phyloP scores from a whole-genome alignment of 345 rosid species.

The Turnera subulata region DNA sequence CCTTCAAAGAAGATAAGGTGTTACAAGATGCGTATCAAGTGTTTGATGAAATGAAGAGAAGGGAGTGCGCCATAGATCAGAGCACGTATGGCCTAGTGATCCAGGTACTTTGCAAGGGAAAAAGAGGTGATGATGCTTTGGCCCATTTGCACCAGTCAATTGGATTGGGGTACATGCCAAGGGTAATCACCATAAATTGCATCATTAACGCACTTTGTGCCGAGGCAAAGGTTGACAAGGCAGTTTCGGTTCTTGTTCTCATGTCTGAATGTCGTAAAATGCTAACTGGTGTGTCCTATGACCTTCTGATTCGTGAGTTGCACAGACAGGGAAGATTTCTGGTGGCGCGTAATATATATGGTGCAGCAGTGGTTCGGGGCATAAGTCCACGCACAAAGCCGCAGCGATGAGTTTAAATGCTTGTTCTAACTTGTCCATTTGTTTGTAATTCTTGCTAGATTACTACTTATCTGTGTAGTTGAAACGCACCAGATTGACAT shows the following conservation, averaged over 20 bases:
- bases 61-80: constrained; percentile 12
- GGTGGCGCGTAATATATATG: constrained; percentile 38
- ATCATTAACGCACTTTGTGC: constrained; percentile 40
- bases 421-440: no score
- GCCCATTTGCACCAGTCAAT: constrained; percentile 28
- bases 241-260: constrained; percentile 31
- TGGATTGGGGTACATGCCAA: constrained; percentile 31
- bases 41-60: constrained; percentile 40
- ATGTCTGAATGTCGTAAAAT: constrained; percentile 31
- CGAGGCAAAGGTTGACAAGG: constrained; percentile 38
- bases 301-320: constrained; percentile 40
- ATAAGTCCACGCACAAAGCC: constrained; percentile 34
- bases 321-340: constrained; percentile 28
- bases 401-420: not conserved
- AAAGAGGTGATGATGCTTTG: constrained; percentile 36
- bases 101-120: constrained; percentile 32
- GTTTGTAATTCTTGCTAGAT: no score
- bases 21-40: constrained; percentile 36
- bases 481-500: no score
- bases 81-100: constrained; percentile 30
- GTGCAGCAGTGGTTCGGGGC: constrained; percentile 55
- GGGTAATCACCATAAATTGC: constrained; percentile 31
- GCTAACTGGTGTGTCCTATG: constrained; percentile 33
- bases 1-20: constrained; percentile 30
- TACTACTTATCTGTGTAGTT: no score